Base-by-base conservation (phyloP, 2,329 filamentous ascomycete species). In the Claviceps digitariae region DNA sequence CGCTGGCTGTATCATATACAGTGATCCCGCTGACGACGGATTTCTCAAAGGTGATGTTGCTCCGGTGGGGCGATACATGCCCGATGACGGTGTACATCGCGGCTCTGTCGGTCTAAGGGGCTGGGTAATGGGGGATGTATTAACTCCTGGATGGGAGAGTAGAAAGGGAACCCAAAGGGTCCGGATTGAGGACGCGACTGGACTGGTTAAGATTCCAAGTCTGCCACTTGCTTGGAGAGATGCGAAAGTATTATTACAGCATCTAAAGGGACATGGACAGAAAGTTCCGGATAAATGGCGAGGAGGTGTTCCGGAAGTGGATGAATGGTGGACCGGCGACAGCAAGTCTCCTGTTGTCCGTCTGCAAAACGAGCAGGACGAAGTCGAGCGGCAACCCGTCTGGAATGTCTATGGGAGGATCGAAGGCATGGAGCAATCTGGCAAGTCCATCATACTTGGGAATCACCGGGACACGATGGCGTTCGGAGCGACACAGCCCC, bases 391-490 rank as follows among this genome's bases (percentile, higher is more conserved):
- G 64, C 88, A 95, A 66, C 81, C 84, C 6, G 93, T 98, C 56
- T 95, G 88, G 79, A 98, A 98, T 63, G 82, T 97, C 0, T 82
- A 95, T 62, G 90, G 87, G 34, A 79, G 83, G 52, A 90, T 98
- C 51, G 72, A 76, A 13, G 93, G 93, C n/a, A 75, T 88, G 54
- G 93, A 97, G 68, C 84, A 93, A 64, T 75, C 76, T 1, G 80
- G 86, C 56, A 91, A 95, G 69, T 86, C 84, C 54, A 83, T 97
- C 63, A 84, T 96, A 54, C 78, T 98, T 53, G 93, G 93, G 51
- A 96, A 90, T 67, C 91, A 95, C 65, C 88, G 93, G 21, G 93
- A 98, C 67, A 82, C 89, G 0, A 95, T 89, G 87, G 86, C 87
- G 51, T 88, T 93, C 63, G 93, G 93, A 53, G 87, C 89, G 27